phyloP scores from a whole-genome alignment of 192 early-diverging fungal genomes.

The Backusella mclennaniae region DNA sequence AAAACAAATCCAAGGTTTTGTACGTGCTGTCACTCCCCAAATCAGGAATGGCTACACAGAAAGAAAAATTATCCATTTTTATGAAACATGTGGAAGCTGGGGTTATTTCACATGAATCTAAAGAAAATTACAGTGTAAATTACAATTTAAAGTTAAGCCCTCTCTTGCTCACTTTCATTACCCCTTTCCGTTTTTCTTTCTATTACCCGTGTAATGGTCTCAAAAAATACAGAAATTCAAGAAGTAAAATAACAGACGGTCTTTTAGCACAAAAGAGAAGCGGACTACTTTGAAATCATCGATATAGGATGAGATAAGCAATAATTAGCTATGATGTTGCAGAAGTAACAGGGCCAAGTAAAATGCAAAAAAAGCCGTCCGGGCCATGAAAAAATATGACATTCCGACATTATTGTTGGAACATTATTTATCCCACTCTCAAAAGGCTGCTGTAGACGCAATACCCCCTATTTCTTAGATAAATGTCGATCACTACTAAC shows the following conservation, averaged over 20 bases:
- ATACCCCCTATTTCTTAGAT: neutral
- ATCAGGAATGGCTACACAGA: slow-evolving; percentile 12
- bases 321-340: neutral
- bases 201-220: neutral
- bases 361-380: slow-evolving; percentile 27
- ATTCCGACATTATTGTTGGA: slow-evolving; percentile 14
- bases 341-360: slow-evolving; percentile 31
- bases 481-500: neutral
- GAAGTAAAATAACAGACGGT: neutral
- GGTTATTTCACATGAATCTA: slow-evolving; percentile 13
- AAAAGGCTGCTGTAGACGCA: neutral
- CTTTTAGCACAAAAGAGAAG: neutral
- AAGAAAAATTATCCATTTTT: slow-evolving; percentile 9
- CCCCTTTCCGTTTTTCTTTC: neutral
- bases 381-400: slow-evolving; percentile 20
- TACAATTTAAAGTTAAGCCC: slow-evolving; percentile 5
- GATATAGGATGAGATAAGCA: slow-evolving; percentile 22
- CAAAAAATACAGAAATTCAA: neutral
- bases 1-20: slow-evolving; percentile 11
- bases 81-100: slow-evolving; percentile 19
- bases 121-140: slow-evolving; percentile 12
- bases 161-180: neutral
- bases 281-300: neutral
- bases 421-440: slow-evolving; percentile 17
- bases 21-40: slow-evolving; percentile 13